Evolutionary conservation across 1,284 basidiomycete species (phyloP), one percentile per base, ranked within the genome.

Genomic region (Cutaneotrichosporon spelunceum): DNA sequence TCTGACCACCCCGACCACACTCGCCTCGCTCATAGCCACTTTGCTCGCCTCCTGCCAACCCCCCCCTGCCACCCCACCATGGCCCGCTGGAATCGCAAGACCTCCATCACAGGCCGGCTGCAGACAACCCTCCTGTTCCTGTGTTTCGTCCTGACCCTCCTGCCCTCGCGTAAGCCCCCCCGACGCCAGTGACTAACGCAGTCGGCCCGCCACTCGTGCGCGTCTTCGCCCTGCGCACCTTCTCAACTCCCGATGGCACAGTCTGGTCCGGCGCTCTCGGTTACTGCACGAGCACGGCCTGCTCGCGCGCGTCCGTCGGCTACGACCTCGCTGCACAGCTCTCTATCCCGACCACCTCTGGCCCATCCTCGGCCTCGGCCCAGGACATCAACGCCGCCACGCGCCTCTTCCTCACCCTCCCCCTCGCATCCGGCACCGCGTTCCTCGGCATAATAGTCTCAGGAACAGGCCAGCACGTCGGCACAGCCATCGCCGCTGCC

Each of bases 121-220:
- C 52, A 53, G 52, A 39, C 52, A 4, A 5, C 6, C 2, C 21
- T 53, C 21, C 34, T 53, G 11, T 19, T 53, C 34, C 33, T 53
- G 11, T 36, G 29, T 34, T 53, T 53, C 34, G 24, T 39, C 52
- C 19, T 36, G 4, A 11, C 13, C 6, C 24, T 53, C 23, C 23
- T 53, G 5, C 21, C 52, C 14, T 39, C 33, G 2, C 34, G 52
- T 53, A 14, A 53, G 52, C 39, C 6, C 11, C 13, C 10, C 3
- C 33, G 9, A 14, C 8, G 16, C 9, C 23, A 4, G 6, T 2
- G n/a, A 34, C 33, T 39, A 13, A 24, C 33, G 14, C 34, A 53
- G 52, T 53, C 23, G 52, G 52, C 33, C 52, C 52, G 16, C 52
- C 52, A 23, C 24, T 53, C 13, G 21, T 13, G 21, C 23, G 19